Evolutionary conservation across 2,329 filamentous ascomycete species (phyloP).

Genomic region (Venturia aucupariae): DNA sequence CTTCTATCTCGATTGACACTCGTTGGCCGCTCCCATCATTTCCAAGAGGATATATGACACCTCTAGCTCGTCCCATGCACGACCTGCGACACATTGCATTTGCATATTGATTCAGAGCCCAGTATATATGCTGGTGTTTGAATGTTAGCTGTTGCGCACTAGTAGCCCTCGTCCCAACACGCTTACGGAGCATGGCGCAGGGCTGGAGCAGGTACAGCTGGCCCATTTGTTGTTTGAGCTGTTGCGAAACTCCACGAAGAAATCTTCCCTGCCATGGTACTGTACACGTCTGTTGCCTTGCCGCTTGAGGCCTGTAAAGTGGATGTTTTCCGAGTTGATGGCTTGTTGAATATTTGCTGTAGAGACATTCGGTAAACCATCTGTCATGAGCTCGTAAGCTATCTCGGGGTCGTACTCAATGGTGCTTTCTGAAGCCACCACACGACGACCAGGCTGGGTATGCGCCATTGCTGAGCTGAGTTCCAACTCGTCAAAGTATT

Average conservation of each 20-base stretch:
- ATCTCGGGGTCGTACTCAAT: neutral
- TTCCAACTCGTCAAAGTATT: neutral
- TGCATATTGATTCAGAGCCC: neutral
- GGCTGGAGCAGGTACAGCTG: neutral
- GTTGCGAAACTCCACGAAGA: neutral
- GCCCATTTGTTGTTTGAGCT: neutral
- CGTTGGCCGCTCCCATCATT: neutral
- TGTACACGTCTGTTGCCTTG: neutral
- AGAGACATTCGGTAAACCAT: neutral
- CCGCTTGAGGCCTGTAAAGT: neutral
- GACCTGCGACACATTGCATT: neutral
- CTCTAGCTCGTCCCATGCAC: neutral
- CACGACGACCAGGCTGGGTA: neutral
- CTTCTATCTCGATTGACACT: neutral
- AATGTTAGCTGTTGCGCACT: neutral
- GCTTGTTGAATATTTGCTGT: neutral
- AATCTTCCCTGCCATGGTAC: neutral
- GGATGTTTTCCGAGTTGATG: neutral
- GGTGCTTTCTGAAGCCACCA: neutral
- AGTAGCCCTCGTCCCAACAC: neutral
- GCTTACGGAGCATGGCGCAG: neutral
- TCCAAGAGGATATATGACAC: neutral
- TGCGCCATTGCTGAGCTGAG: neutral
- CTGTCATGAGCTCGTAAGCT: neutral
- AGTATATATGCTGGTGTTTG: neutral